Evolutionary conservation across 129 eudicot species (phyloP).

Genomic region (carrot (Daucus carota)): DH1_v3.0 NC_030385.2:15603501-15604000

Average conservation of each 20-base stretch:
- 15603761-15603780: not conserved
- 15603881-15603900: not conserved
- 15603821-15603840: too few relatives aligned
- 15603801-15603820: not conserved
- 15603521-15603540: not conserved
- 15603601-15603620: not conserved
- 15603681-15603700: not conserved
- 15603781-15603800: not conserved
- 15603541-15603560: too few relatives aligned
- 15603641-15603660: not conserved
- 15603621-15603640: not conserved
- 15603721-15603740: not conserved
- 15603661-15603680: not conserved
- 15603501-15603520: not conserved
- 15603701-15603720: not conserved
- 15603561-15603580: not conserved
- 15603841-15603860: not conserved
- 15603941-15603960: conserved; percentile 56
- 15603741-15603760: not conserved
- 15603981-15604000: conserved; percentile 45
- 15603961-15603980: conserved; percentile 62
- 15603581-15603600: not conserved
- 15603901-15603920: not conserved
- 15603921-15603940: conserved; percentile 49
- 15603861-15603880: not conserved